Evolutionary conservation across 768 basidiomycete genomes (phyloP), one percentile per base, ranked within the genome.

Genomic region (Amanita brunnescens): DNA sequence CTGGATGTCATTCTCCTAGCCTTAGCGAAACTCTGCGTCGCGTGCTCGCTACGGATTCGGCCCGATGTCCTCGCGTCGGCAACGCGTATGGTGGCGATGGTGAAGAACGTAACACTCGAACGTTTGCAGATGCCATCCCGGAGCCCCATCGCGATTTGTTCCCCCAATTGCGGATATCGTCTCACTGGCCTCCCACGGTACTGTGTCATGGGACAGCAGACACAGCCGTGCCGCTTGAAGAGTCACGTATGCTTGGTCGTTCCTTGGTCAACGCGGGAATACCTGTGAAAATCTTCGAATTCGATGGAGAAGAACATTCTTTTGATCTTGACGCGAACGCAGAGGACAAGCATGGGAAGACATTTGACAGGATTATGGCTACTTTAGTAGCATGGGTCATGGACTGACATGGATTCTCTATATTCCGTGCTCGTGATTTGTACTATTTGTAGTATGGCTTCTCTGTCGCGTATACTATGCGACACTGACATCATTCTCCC

Each of bases 171-270:
- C 54, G 56, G n/a, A 62, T 74, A 8, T 56, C 62, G 6, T 20
- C 63, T 5, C 44, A 53, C n/a, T 78, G 78, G 68, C 80, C 79
- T 5, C 71, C 71, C 6, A 74, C 73, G 18, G 62, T 74, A 38
- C 62, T 80, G 30, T 59, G 75, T n/a, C 79, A 80, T 54, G 79
- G 79, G 20, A 62, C 70, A 2, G 59, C 54, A 1, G 80, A 82
- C 56, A 70, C 69, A 0, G 76, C 74, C 2, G 75, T 80, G 6
- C 67, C 53, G 3, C 30, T 65, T 1, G 54, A 58, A 1, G 76
- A 80, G 55, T 76, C 79, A 21, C 60, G 58, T 18, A 54, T 65
- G 42, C 52, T 80, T 56, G 54, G 62, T 10, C 45, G 51, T 0
- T 57, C 71, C 46, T 64, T 81, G 41, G 49, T 59, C 34, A 47